Base-by-base conservation (phyloP, 164 flowering plant genomes). In the Houttuynia cordata region DNA sequence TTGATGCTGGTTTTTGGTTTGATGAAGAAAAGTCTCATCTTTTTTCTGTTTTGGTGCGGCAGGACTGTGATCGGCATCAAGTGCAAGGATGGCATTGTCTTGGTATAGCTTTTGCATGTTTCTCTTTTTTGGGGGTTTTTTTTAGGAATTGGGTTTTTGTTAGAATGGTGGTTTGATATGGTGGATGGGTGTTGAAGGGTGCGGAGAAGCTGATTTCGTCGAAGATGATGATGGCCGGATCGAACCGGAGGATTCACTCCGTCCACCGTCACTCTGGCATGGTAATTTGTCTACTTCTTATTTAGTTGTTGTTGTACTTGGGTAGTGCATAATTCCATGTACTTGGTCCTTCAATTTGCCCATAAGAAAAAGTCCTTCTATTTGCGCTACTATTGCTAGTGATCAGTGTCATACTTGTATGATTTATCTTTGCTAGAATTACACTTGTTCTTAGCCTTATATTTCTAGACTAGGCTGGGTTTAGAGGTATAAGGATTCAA, bases 181-280 rank as follows among this genome's bases (percentile, higher is more conserved):
- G 21, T 42, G n/a, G 41, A 19, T 15, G 21, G 24, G n/a, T 40
- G 52, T 47, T 65, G 57, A 53, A 87, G 97, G 98, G 97, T 24
- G 97, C 89, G 59, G 98, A 92, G 81, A 92, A 92, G 78, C 84
- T 92, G 14, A 81, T 92, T 12, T 79, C 91, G 10, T 87, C 96
- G 3, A 91, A 91, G 79, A 93, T 93, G 98, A 89, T 93, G 98
- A 67, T 93, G 61, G 88, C 97, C 1, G 98, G 97, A 19, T 90
- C 97, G 10, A 93, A 93, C 62, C 69, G 97, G 61, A 76, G 98
- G 72, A 87, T 89, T 56, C 98, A 92, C 58, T 74, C 98, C 2
- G 88, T 89, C 56, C 96, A 92, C 70, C 96, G 96, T n/a, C 97
- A 93, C 72, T 77, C 96, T 18, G 97, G 98, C 71, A 88, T 93